phyloP scores from a whole-genome alignment of 2,329 filamentous ascomycete genomes.

The Aspergillus brunneoviolaceus region DNA sequence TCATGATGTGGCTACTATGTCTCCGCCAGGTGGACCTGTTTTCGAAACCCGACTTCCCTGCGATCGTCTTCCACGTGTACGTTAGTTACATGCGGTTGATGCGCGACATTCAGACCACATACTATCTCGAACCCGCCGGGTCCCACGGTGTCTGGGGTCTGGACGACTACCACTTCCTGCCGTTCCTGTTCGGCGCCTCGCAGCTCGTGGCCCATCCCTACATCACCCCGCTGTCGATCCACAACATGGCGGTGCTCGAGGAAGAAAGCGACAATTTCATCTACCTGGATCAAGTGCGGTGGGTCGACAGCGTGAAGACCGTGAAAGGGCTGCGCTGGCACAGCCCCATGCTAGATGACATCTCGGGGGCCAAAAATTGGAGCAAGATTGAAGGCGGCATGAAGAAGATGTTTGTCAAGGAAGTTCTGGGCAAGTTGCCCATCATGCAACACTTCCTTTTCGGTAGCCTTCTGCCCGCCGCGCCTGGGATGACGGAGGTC shows the following conservation, averaged over 20 bases:
- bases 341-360: conserved; percentile 97
- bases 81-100: conserved; percentile 79
- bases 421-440: conserved; percentile 88
- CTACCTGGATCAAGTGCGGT: conserved; percentile 88
- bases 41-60: conserved; percentile 64
- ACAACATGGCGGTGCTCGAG: conserved; percentile 83
- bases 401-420: conserved; percentile 93
- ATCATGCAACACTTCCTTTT: conserved; percentile 99
- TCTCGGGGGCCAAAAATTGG: conserved; percentile 87
- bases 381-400: conserved; percentile 90
- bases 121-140: conserved; percentile 94
- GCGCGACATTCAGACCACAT: conserved; percentile 83
- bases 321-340: conserved; percentile 95
- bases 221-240: conserved; percentile 76
- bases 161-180: conserved; percentile 95
- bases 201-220: conserved; percentile 83
- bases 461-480: conserved; percentile 77
- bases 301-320: conserved; percentile 95
- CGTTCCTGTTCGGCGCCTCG: conserved; percentile 90
- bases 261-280: conserved; percentile 81
- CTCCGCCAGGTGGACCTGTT: conserved; percentile 76
- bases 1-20: conserved; percentile 93
- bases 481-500: conserved; percentile 67
- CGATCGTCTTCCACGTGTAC: conserved; percentile 76
- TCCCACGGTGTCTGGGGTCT: conserved; percentile 98